phyloP scores from a whole-genome alignment of 2,329 filamentous ascomycete genomes.

The Chaetomium strumarium region DNA sequence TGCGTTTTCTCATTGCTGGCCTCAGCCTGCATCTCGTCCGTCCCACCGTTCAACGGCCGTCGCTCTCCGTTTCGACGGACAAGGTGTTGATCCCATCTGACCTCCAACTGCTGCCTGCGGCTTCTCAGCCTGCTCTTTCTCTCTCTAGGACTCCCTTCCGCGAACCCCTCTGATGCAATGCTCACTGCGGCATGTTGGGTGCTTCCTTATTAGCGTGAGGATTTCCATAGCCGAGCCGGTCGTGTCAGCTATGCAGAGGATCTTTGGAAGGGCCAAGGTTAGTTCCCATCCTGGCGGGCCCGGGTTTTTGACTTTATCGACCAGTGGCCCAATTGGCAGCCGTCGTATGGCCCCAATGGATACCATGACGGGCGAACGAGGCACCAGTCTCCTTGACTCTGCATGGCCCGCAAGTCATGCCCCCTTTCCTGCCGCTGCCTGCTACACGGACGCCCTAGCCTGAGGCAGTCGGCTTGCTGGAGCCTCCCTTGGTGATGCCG shows the following conservation, averaged over 20 bases:
- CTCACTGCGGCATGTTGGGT: conserved; percentile 6
- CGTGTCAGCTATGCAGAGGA: conserved; percentile 19
- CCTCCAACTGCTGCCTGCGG: background rate
- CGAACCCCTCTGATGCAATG: conserved; percentile 16
- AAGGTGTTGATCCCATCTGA: conserved; percentile 1
- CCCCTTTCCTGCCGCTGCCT: conserved; percentile 21
- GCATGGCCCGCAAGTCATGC: conserved; percentile 28
- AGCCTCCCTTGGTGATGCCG: conserved; percentile 3
- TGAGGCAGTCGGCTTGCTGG: background rate
- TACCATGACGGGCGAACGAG: conserved; percentile 16
- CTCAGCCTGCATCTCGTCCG: conserved; percentile 19
- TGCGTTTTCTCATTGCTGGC: conserved; percentile 21
- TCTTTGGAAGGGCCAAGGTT: conserved; percentile 13
- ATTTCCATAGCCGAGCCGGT: conserved; percentile 4
- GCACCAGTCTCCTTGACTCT: conserved; percentile 16
- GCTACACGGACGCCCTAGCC: conserved; percentile 8
- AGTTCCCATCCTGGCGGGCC: conserved; percentile 18
- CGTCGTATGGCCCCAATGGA: conserved; percentile 9
- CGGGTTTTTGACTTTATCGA: conserved; percentile 16
- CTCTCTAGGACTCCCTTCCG: background rate
- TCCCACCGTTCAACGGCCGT: conserved; percentile 9
- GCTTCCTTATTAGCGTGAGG: conserved; percentile 4
- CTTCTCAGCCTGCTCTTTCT: background rate
- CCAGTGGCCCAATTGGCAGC: conserved; percentile 18
- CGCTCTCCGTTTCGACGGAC: conserved; percentile 12